phyloP scores from a whole-genome alignment of 208 protist species.

The Wallacemonas collosoma region DNA sequence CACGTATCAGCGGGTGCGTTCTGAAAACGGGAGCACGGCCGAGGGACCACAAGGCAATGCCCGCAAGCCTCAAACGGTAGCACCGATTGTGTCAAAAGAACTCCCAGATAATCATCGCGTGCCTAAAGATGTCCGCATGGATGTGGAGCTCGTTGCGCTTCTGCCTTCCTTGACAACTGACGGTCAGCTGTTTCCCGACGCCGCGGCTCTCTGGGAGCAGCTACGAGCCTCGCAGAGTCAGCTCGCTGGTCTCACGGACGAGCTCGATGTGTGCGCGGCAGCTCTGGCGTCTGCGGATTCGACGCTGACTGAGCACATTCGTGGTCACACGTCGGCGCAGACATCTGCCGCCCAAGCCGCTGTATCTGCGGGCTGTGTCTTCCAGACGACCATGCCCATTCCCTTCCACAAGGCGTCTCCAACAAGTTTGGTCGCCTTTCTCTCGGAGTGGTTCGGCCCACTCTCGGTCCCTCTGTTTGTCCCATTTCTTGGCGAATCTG shows the following conservation, averaged over 20 bases:
- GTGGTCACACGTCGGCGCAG: neutral
- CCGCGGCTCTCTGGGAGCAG: constrained; percentile 13
- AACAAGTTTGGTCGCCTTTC: constrained; percentile 17
- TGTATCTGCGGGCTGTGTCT: neutral
- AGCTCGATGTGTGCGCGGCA: neutral
- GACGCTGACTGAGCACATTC: neutral
- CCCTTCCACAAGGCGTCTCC: constrained; percentile 25
- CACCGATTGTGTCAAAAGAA: constrained; percentile 14
- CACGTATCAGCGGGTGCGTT: constrained; percentile 27
- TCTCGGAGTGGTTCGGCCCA: constrained; percentile 36
- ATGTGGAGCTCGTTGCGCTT: constrained; percentile 38
- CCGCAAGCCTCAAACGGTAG: no score
- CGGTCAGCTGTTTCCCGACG: neutral
- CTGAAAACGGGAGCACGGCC: neutral
- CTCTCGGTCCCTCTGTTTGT: constrained; percentile 28
- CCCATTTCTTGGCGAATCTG: constrained; percentile 30
- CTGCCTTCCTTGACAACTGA: constrained; percentile 24
- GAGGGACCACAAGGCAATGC: no score
- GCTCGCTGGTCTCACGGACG: constrained; percentile 12
- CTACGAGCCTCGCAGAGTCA: constrained; percentile 20
- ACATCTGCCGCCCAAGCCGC: no score
- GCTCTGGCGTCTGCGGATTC: neutral
- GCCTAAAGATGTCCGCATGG: constrained; percentile 67
- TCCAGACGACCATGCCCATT: constrained; percentile 10
- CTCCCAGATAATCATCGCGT: constrained; percentile 72